A percentile compares a stretch with the other conserved stretches of the same genome.
phyloP scores from a whole-genome alignment of 768 basidiomycete genomes.

The Boletus pseudo-olivaceus region DNA sequence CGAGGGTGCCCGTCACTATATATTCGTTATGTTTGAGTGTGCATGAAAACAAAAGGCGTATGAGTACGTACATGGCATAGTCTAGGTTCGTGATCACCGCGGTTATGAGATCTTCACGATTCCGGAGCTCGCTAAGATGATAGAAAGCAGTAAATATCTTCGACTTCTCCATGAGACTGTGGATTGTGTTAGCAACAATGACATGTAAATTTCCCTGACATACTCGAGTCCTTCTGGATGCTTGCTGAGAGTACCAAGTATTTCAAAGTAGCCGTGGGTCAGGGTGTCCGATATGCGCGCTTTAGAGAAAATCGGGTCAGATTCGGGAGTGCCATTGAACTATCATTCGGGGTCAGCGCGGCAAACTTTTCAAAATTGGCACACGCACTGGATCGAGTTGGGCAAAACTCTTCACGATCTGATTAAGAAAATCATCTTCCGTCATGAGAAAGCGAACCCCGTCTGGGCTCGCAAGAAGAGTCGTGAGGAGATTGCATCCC shows the following conservation, averaged over 20 bases:
- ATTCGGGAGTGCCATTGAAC: slow-evolving; percentile 70
- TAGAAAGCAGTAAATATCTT: slow-evolving; percentile 96
- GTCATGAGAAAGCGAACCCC: slow-evolving; percentile 74
- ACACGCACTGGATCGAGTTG: slow-evolving; percentile 84
- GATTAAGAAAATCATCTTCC: slow-evolving; percentile 83
- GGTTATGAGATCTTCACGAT: slow-evolving; percentile 89
- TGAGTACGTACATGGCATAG: slow-evolving; percentile 70
- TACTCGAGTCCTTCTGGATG: slow-evolving; percentile 88
- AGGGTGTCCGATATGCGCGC: slow-evolving; percentile 76
- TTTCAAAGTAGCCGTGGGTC: slow-evolving; percentile 91
- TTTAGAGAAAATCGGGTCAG: slow-evolving; percentile 83
- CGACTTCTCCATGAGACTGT: slow-evolving; percentile 83
- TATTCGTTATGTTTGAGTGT: slow-evolving; percentile 3
- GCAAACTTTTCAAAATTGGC: neutral
- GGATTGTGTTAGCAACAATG: neutral
- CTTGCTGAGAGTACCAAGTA: slow-evolving; percentile 89
- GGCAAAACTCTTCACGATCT: slow-evolving; percentile 83
- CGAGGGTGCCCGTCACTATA: slow-evolving; percentile 89
- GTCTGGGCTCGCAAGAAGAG: slow-evolving; percentile 78
- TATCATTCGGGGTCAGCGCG: slow-evolving; percentile 25
- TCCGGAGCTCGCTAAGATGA: slow-evolving; percentile 85
- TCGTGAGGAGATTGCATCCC: slow-evolving; percentile 78
- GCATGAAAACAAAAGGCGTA: neutral
- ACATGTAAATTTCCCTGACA: slow-evolving; percentile 25
- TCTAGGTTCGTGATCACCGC: slow-evolving; percentile 89